Evolutionary conservation across 331 rosid genomes (phyloP), one percentile per base, ranked within the genome.

Genomic region (Pyracantha coccinea): DNA sequence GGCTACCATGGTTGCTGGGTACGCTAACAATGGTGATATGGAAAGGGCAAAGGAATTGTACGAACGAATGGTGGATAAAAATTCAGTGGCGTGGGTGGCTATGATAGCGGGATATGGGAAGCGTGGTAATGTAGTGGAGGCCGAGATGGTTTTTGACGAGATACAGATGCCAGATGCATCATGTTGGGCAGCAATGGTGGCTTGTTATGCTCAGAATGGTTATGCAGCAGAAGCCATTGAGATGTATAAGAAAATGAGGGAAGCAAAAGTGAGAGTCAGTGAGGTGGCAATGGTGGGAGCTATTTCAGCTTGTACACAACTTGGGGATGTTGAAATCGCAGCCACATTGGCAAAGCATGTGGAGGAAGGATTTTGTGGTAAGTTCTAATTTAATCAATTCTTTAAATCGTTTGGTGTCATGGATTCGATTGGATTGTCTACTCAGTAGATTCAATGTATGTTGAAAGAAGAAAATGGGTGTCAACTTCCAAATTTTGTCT

Each of bases 201-300:
- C 89, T 78, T 90, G 96, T 80, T 87, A 88, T 80, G 85, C 94
- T 20, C 89, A 90, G 76, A 88, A 92, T 81, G 91, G 96, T 57
- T 78, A 83, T 74, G 88, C 91, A 57, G 65, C 71, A 71, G 90
- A 92, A 79, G 96, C 94, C 82, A 87, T 87, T 69, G 86, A 73
- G 66, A 50, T 84, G 83, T 87, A 84, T 55, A 62, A 75, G 82
- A 65, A 85, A 74, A 81, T 87, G 88, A 85, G 81, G 68, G 81
- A 77, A 69, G 76, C 24, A 65, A 71, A 68, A 41, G 73, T 84
- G 63, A 81, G 69, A 58, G 78, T 76, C 80, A 76, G 68, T 28
- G 91, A 74, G 80, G 89, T 87, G 77, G 93, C 93, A 57, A 47
- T 88, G 87, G 92, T 81, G 80, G 97, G 86, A 73, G 97, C 93